Evolutionary conservation across 169 alveolate genomes (phyloP), one percentile per base, ranked within the genome.

Genomic region (Eimeria acervulina): DNA sequence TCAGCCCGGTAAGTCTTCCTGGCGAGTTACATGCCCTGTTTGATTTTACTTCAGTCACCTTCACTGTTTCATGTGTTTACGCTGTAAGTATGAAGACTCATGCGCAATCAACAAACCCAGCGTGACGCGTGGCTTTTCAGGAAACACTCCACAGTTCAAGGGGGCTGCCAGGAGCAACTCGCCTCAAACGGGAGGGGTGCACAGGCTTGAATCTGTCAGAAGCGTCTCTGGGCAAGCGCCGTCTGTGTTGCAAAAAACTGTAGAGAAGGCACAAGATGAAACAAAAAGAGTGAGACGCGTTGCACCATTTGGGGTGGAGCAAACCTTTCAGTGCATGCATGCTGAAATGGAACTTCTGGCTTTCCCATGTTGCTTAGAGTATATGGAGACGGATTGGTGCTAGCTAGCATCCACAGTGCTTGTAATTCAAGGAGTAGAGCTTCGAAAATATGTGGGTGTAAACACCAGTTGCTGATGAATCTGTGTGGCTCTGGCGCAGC

Each of bases 261-360:
- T 87, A 38, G 93, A 87, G 93, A 87, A 87, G 80, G 93, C 93
- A 1, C 93, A 87, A 44, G 93, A 87, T 21, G 93, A 87, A 83
- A 44, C 93, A 40, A 55, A 44, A 52, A 87, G 81, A 44, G 93
- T 87, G 72, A 52, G 91, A 40, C 72, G 52, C 23, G 31, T 78
- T 78, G 68, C 38, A 13, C 66, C 31, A 76, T 0, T 6, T 83
- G 52, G 12, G 4, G 83, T 15, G 83, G 15, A 19, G 4, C 83
- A 1, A 38, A 36, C 51, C 0, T 33, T 36, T 36, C 83, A 36
- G 52, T 72, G 83, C 88, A 42, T 78, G 44, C 66, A 26, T n/a
- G 63, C 40, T n/a, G 88, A 12, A n/a, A 28, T 42, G 13, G 66
- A 23, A 17, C 26, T 21, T 31, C 21, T 31, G 4, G 72, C 72